Base-by-base conservation (phyloP, 768 basidiomycete species). In the Solioccasus polychromus region DNA sequence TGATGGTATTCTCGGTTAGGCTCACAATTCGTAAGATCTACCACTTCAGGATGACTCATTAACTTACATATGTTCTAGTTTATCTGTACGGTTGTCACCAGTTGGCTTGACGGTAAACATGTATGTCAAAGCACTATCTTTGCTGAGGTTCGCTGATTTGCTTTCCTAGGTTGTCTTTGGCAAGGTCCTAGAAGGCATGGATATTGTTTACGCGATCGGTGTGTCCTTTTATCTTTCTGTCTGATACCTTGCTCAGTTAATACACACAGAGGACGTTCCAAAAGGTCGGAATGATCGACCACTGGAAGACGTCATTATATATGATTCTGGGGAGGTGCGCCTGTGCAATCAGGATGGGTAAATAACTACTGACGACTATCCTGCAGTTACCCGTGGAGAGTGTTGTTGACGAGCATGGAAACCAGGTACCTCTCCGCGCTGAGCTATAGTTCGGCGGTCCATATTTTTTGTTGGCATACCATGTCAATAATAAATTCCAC, bases 31-130 rank as follows among this genome's bases (percentile, higher is more conserved):
- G 87, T 92, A 58, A 55, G 85, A 11, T 38, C 62, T n/a, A 36
- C 3, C 9, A 3, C 20, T 12, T 43, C 32, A n/a, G 11, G 9
- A 10, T n/a, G 22, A 19, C 5, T 29, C n/a, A 20, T 42, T 25
- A 19, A 42, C 26, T 45, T 40, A 44, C n/a, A 45, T 18, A 39
- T 31, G 17, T 11, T 47, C 11, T 26, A 95, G 91, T 97, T 97
- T 71, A 95, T 97, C 63, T 90, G 86, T 69, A 95, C 93, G 36
- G 78, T 83, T 52, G 67, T 80, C 46, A 97, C 93, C 24, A 74
- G 77, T 63, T 95, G 93, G 93, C 71, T 97, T 61, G 92, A 97
- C 68, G 85, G 85, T 55, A 85, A 83, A 67, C 93, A 95, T 57
- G 92, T 88, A 63, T 41, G 78, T 65, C 6, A 12, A 8, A 23